A percentile compares a stretch with the other conserved stretches of the same genome.
Conservation (phyloP, 2,329 filamentous ascomycete species). For the Parastagonospora nodorum region DNA sequence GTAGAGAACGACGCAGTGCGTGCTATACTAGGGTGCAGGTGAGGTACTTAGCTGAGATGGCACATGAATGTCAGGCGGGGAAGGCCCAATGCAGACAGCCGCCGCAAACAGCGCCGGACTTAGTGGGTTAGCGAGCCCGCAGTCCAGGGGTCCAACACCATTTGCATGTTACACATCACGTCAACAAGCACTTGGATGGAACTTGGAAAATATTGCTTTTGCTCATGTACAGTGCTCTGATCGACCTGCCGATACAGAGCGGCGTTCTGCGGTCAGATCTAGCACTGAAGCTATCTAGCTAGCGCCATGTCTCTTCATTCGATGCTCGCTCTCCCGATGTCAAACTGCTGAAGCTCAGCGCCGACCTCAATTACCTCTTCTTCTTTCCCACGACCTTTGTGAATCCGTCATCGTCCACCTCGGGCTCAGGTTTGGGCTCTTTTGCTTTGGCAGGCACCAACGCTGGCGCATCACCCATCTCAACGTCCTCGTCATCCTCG, state of each 20-base stretch:
- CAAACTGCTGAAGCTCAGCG: too few relatives aligned
- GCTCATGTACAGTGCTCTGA: too few relatives aligned
- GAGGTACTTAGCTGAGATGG: background rate
- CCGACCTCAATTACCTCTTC: constrained; percentile 25
- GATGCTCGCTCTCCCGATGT: background rate
- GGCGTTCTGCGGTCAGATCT: too few relatives aligned
- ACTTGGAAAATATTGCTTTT: background rate
- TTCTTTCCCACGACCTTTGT: constrained; percentile 50
- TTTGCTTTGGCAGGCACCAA: constrained; percentile 35
- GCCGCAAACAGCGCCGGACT: background rate
- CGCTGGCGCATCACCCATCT: constrained; percentile 45
- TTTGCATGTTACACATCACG: background rate
- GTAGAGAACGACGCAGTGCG: constrained; percentile 3
- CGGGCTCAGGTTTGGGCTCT: constrained; percentile 37
- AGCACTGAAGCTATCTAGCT: too few relatives aligned
- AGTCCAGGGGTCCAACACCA: background rate
- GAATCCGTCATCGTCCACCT: constrained; percentile 51
- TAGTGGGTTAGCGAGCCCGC: background rate
- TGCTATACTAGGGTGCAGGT: background rate
- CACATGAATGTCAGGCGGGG: background rate
- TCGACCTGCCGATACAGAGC: background rate
- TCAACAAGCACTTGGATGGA: background rate
- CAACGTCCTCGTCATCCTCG: constrained; percentile 45
- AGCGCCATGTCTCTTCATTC: background rate
- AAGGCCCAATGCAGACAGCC: background rate